Evolutionary conservation across 106 monocot genomes (phyloP).

Genomic region (Agapanthus africanus): DNA sequence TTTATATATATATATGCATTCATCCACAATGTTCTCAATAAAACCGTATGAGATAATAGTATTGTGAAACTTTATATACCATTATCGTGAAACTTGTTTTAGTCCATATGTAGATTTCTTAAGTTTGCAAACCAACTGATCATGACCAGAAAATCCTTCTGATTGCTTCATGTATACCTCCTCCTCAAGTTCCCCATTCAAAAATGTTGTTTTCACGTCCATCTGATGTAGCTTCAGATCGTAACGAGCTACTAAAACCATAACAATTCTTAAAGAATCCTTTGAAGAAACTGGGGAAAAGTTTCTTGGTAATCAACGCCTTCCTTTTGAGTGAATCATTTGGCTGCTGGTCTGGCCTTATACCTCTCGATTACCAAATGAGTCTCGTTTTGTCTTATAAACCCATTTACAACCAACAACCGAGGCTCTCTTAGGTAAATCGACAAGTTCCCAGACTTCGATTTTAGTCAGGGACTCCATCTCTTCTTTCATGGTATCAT

Average conservation of each 20-base stretch:
- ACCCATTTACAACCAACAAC: not conserved
- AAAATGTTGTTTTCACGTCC: constrained; percentile 11
- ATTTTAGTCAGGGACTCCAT: not conserved
- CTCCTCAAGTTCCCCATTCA: no score
- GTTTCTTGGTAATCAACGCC: constrained; percentile 3
- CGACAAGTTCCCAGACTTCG: not conserved
- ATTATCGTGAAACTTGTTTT: no score
- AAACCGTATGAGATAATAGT: no score
- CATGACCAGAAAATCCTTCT: no score
- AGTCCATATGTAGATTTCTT: constrained; percentile 5
- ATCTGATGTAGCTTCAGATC: constrained; percentile 15
- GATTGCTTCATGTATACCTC: no score
- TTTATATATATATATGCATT: constrained; percentile 5
- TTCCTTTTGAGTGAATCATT: constrained; percentile 8
- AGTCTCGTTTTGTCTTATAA: constrained; percentile 10
- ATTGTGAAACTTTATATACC: no score
- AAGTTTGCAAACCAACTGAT: not conserved
- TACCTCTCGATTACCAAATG: constrained; percentile 14
- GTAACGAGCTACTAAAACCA: constrained; percentile 3
- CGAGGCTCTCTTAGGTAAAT: not conserved
- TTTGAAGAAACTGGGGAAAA: constrained; percentile 2
- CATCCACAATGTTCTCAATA: no score
- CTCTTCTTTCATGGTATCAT: not conserved
- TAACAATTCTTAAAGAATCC: constrained; percentile 13
- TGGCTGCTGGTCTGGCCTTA: constrained; percentile 20